These are phyloP conservation scores for Fagus crenata DNA, from an alignment of 306 rosid species.

Conservation along the genomic window DNA sequence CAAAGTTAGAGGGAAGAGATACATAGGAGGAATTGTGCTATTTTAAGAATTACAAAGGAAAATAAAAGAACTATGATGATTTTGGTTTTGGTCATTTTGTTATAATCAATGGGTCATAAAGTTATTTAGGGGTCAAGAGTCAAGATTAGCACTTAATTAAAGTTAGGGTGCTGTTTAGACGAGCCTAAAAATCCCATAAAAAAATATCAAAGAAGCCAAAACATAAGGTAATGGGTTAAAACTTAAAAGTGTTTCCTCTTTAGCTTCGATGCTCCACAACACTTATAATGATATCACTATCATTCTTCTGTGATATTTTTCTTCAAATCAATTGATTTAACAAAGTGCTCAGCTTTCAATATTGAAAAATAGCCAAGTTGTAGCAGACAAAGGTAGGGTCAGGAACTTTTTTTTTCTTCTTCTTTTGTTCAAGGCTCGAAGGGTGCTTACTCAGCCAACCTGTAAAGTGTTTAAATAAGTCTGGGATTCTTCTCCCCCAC, in stretches of 20 bases:
- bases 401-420: slow-evolving; percentile 1
- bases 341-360: slow-evolving; percentile 42
- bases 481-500: slow-evolving; percentile 53
- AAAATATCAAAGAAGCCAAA: slow-evolving; percentile 12
- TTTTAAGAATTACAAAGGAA: slow-evolving; percentile 28
- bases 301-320: background rate
- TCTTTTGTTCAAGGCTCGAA: slow-evolving; percentile 10
- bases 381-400: slow-evolving; percentile 52
- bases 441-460: slow-evolving; percentile 39
- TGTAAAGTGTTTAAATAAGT: slow-evolving; percentile 43
- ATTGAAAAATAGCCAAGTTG: slow-evolving; percentile 45
- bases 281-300: slow-evolving; percentile 16
- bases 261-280: slow-evolving; percentile 4
- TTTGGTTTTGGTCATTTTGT: slow-evolving; percentile 19
- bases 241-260: slow-evolving; percentile 10
- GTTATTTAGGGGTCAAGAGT: slow-evolving; percentile 24
- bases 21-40: slow-evolving; percentile 35
- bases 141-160: slow-evolving; percentile 23
- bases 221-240: slow-evolving; percentile 18
- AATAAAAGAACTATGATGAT: slow-evolving; percentile 18
- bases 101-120: background rate
- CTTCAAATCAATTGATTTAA: slow-evolving; percentile 31
- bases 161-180: slow-evolving; percentile 22
- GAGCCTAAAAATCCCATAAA: slow-evolving; percentile 9
- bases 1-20: slow-evolving; percentile 14